Evolutionary conservation across 306 rosid species (phyloP).

Genomic region (Citrullus amarus): DNA sequence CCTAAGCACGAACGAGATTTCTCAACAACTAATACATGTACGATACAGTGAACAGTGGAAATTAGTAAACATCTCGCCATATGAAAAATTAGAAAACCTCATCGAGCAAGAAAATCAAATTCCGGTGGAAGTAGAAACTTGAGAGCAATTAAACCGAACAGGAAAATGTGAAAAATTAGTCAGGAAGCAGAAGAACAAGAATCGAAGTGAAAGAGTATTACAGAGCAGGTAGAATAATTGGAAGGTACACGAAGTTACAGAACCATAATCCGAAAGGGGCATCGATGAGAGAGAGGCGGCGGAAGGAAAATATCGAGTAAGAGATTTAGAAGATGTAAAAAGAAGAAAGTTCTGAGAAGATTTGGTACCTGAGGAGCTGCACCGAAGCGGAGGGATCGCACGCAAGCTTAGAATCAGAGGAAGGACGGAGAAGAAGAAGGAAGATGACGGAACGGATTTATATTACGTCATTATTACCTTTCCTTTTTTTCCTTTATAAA

Average conservation of each 20-base stretch:
- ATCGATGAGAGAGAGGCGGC: conserved; percentile 17
- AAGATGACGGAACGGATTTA: neutral
- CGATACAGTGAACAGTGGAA: neutral
- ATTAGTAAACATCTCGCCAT: neutral
- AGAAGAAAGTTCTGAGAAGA: neutral
- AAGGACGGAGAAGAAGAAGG: neutral
- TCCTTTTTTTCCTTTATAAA: neutral
- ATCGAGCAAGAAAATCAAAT: neutral
- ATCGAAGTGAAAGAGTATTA: neutral
- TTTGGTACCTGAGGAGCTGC: conserved; percentile 15
- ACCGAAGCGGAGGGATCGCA: conserved; percentile 5
- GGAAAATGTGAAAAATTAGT: neutral
- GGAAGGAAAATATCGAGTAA: neutral
- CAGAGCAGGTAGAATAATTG: neutral
- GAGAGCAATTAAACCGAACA: neutral
- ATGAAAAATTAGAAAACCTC: neutral
- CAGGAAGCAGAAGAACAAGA: neutral
- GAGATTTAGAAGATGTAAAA: conserved; percentile 2
- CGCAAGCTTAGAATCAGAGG: conserved; percentile 6
- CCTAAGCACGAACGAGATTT: neutral
- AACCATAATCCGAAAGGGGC: conserved; percentile 29
- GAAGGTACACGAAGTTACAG: conserved; percentile 5
- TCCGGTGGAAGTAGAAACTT: neutral
- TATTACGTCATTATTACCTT: conserved; percentile 2
- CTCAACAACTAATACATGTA: neutral